Percentiles rank a stretch among this genome's conserved stretches.
phyloP scores from a whole-genome alignment of 176 grass and related monocot species.

The Leersia perrieri region DNA sequence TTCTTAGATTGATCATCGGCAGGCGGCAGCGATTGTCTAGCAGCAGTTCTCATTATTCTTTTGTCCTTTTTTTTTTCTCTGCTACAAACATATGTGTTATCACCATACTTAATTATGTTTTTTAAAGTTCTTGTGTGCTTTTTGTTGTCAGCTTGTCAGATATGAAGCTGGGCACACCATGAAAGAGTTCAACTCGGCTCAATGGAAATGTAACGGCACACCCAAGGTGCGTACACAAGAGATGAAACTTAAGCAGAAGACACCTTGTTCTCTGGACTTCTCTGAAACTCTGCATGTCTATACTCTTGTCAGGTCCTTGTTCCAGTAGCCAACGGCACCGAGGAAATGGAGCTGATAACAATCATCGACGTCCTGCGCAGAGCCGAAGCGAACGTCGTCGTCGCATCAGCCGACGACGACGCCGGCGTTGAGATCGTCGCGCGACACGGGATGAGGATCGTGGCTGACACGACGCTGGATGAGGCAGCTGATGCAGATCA shows the following conservation, averaged over 20 bases:
- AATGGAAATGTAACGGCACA: conserved; percentile 48
- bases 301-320: conserved; percentile 43
- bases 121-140: neutral
- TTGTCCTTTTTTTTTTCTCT: neutral
- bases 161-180: conserved; percentile 39
- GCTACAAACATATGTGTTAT: neutral
- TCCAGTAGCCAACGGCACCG: conserved; percentile 46
- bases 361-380: conserved; percentile 53
- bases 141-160: conserved; percentile 23
- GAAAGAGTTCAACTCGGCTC: conserved; percentile 37
- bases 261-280: neutral
- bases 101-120: no score
- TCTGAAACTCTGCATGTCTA: neutral
- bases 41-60: no score
- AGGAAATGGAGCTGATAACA: conserved; percentile 53
- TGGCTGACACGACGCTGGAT: conserved; percentile 48
- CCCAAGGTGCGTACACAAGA: conserved; percentile 35
- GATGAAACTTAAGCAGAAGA: neutral
- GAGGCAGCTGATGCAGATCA: conserved; percentile 28
- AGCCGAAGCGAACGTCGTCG: conserved; percentile 54
- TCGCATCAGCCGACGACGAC: conserved; percentile 53
- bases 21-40: no score
- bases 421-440: conserved; percentile 32
- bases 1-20: no score
- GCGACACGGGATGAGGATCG: conserved; percentile 40